These are phyloP conservation scores for Aspergillus haitiensis DNA, from an alignment of 495 filamentous ascomycete species.

Conservation along the genomic window DNA sequence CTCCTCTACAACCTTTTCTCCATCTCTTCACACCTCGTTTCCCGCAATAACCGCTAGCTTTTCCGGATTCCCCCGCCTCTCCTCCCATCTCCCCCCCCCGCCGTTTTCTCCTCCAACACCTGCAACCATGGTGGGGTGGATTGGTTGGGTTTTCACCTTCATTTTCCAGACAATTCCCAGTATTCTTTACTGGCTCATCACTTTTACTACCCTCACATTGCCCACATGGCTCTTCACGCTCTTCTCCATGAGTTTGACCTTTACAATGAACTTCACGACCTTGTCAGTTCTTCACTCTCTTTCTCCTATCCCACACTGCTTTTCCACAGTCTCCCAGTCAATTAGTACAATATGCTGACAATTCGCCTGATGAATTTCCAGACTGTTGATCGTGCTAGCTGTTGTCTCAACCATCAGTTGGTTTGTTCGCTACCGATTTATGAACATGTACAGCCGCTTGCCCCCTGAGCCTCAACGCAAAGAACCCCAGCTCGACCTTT, in stretches of 20 bases:
- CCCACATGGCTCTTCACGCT: conserved; percentile 89
- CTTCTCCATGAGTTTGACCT: conserved; percentile 91
- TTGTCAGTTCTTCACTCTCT: conserved; percentile 55
- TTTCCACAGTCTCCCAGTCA: too few species aligned
- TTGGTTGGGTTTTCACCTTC: conserved; percentile 45
- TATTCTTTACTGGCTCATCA: conserved; percentile 77
- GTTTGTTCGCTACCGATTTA: conserved; percentile 88
- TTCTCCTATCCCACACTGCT: not conserved
- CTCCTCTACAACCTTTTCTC: conserved; percentile 12
- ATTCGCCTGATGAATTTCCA: conserved; percentile 33
- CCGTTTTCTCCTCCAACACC: conserved; percentile 34
- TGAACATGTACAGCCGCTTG: conserved; percentile 93
- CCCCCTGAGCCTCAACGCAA: conserved; percentile 94
- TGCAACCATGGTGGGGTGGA: conserved; percentile 48
- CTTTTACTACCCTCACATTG: conserved; percentile 82
- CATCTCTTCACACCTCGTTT: conserved; percentile 21
- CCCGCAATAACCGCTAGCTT: conserved; percentile 27
- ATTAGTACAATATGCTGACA: conserved; percentile 4
- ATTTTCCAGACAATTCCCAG: conserved; percentile 61
- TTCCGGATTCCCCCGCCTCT: conserved; percentile 27
- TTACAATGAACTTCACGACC: conserved; percentile 98
- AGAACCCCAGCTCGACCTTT: conserved; percentile 91
- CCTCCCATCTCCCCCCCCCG: conserved; percentile 31
- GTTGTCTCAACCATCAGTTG: conserved; percentile 81
- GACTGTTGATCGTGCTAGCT: conserved; percentile 72